Percentiles rank a stretch among this genome's conserved stretches.
These are phyloP conservation scores for Polysphondylium violaceum DNA, from an alignment of 78 protist genomes.

Conservation along the genomic window DNA sequence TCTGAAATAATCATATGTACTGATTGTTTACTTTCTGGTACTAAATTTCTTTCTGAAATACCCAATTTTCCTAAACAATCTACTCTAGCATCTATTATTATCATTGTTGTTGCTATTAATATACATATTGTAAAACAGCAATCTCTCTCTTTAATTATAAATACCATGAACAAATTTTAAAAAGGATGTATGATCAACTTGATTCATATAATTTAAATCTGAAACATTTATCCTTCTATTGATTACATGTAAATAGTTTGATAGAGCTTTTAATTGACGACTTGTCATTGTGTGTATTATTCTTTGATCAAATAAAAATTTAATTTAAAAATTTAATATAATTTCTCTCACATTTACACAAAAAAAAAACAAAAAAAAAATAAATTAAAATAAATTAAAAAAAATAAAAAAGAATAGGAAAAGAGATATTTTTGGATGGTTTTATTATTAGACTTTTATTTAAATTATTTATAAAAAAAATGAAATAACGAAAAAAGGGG, in stretches of 20 bases:
- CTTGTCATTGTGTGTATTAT: constrained; percentile 3
- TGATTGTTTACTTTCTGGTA: background rate
- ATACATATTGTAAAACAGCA: background rate
- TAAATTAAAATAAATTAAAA: background rate
- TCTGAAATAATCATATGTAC: background rate
- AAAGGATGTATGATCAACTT: constrained; percentile 30
- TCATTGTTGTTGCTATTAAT: background rate
- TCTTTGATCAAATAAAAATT: background rate
- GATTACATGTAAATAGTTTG: constrained; percentile 30
- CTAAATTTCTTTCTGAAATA: constrained; percentile 33
- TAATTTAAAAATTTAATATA: background rate
- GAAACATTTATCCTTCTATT: constrained; percentile 13
- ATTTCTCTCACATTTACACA: background rate
- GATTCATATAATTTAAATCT: constrained; percentile 42
- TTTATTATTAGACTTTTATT: no score
- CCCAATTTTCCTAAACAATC: constrained; percentile 37
- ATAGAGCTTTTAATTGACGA: constrained; percentile 1
- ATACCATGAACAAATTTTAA: constrained; percentile 61
- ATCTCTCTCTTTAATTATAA: background rate
- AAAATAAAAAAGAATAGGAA: background rate
- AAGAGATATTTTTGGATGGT: background rate
- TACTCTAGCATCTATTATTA: constrained; percentile 48
- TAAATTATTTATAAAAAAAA: no score
- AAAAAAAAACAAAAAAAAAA: background rate
- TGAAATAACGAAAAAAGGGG: no score